Evolutionary conservation across 1,284 basidiomycete species (phyloP).

Genomic region (Ustilago curta): DNA sequence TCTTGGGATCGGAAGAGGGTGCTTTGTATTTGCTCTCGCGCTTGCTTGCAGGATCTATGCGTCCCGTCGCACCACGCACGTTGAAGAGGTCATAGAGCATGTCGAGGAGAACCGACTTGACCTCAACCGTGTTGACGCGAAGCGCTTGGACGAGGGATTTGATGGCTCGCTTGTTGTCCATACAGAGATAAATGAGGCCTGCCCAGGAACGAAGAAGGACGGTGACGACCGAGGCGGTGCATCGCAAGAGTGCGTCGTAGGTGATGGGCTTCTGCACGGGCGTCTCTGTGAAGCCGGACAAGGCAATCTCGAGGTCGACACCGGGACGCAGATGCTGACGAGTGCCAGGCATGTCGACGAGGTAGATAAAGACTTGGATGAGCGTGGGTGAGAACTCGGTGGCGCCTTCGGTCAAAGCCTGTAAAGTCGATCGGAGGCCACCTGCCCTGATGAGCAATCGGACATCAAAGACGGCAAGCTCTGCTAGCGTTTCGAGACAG

Average conservation of each 20-base stretch:
- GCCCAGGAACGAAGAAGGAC: slow-evolving; percentile 90
- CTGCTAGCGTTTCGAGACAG: slow-evolving; percentile 88
- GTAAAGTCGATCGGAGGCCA: slow-evolving; percentile 86
- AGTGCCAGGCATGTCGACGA: slow-evolving; percentile 86
- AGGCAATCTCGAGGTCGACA: slow-evolving; percentile 84
- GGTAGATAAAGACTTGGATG: slow-evolving; percentile 83
- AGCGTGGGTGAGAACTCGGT: slow-evolving; percentile 85
- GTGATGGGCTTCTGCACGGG: slow-evolving; percentile 79
- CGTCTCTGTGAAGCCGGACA: slow-evolving; percentile 74
- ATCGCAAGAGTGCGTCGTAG: slow-evolving; percentile 74
- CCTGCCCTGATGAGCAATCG: slow-evolving; percentile 83
- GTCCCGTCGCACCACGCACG: slow-evolving; percentile 36
- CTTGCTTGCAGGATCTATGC: slow-evolving; percentile 46
- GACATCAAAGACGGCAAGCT: slow-evolving; percentile 89
- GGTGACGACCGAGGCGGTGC: slow-evolving; percentile 81
- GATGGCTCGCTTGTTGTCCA: slow-evolving; percentile 87
- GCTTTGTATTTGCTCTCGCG: slow-evolving; percentile 41
- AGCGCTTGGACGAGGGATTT: slow-evolving; percentile 86
- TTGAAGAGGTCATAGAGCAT: slow-evolving; percentile 94
- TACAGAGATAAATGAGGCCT: slow-evolving; percentile 92
- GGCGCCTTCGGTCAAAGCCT: slow-evolving; percentile 87
- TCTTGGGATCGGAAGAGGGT: slow-evolving; percentile 19
- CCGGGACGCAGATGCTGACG: slow-evolving; percentile 83
- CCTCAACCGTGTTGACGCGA: slow-evolving; percentile 85
- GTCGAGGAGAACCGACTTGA: slow-evolving; percentile 77